Evolutionary conservation across 257 asterid species (phyloP), one percentile per base, ranked within the genome.

Genomic region (Fraxinus cuspidata): DNA sequence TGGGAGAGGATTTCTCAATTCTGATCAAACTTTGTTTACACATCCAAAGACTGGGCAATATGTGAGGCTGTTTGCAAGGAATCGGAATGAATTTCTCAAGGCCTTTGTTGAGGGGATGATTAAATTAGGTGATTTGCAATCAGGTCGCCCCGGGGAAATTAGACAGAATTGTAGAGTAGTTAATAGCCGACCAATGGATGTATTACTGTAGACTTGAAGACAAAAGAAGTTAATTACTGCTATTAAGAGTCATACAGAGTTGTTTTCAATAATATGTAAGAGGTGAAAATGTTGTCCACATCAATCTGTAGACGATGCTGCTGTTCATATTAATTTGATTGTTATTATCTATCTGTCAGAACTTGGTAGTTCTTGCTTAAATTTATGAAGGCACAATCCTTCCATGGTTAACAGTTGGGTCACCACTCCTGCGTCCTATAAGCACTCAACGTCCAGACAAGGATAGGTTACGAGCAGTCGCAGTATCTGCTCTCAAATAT

Each of bases 1-100:
- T 3, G 95, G 97, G 32, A 87, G 89, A 42, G 99, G 98, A 2
- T 96, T 96, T 73, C 69, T 96, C 73, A 96, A 96, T 70, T 96
- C 99, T 0, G 97, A 96, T 81, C 89, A 96, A 34, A 88, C 92
- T 0, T 65, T 93, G 77, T 85, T 56, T 68, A 87, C 97, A 1
- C 63, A 29, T 13, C 75, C 81, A 1, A 63, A 83, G 60, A 96
- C 98, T 0, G 86, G 91, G 28, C 80, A 74, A 60, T 92, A 80
- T 74, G 98, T 93, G 58, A 44, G 18, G 85, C 53, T 28, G 23
- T 96, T 87, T 63, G 77, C 94, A 69, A 29, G 12, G 79, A 71
- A 84, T 66, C 78, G 87, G 80, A 21, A 42, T 0, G 77, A 65
- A 16, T 96, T 93, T 75, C 88, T 86, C 4, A 44, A 60, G 34